Conservation (phyloP, 768 basidiomycete species). For the Ephemerocybe angulata region DNA sequence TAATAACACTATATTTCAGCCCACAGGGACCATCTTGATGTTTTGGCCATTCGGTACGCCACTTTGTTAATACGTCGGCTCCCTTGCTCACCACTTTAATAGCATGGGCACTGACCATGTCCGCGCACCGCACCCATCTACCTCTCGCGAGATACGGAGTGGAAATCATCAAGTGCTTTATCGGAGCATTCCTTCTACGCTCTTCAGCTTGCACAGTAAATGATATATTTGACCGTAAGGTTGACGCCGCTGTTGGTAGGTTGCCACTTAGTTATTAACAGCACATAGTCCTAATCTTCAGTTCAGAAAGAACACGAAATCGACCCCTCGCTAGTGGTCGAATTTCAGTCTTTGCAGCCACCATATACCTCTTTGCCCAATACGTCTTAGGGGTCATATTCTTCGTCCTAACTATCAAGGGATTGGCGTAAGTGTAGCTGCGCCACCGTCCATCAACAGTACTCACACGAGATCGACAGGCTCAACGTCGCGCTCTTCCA, state of each 20-base stretch:
- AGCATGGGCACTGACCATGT: constrained; percentile 54
- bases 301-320: constrained; percentile 43
- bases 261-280: neutral
- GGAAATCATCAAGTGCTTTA: constrained; percentile 30
- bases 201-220: constrained; percentile 54
- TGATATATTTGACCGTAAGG: constrained; percentile 50
- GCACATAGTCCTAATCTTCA: neutral
- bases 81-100: neutral
- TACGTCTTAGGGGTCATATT: constrained; percentile 38
- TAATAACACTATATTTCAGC: constrained; percentile 32
- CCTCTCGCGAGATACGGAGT: constrained; percentile 28
- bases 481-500: constrained; percentile 43
- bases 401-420: constrained; percentile 30
- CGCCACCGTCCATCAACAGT: constrained; percentile 11
- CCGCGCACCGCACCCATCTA: constrained; percentile 34
- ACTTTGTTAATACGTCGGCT: neutral
- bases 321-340: constrained; percentile 49
- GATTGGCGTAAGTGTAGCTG: constrained; percentile 31
- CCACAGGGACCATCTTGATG: constrained; percentile 48
- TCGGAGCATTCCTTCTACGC: constrained; percentile 40
- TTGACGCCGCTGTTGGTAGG: constrained; percentile 53
- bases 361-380: constrained; percentile 37
- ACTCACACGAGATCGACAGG: constrained; percentile 20
- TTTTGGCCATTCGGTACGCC: constrained; percentile 51
- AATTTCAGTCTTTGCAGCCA: constrained; percentile 40